Evolutionary conservation across 768 basidiomycete species (phyloP).

Genomic region (Suillus weaverae): DNA sequence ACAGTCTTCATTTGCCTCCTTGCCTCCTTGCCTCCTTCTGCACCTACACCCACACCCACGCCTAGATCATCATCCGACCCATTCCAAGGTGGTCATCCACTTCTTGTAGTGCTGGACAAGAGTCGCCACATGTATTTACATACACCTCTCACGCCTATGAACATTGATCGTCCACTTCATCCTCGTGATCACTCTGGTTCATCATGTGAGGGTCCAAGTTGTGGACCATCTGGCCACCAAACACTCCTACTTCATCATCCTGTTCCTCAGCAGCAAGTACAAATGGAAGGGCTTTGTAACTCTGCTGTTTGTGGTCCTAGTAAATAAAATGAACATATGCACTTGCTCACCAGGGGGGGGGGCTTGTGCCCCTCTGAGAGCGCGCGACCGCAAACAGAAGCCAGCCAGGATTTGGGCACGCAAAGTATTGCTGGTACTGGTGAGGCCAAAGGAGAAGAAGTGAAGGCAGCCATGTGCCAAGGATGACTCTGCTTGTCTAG

Average conservation of each 20-base stretch:
- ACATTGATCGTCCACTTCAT: slow-evolving; percentile 54
- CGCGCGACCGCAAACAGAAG: slow-evolving; percentile 47
- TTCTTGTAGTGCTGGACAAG: slow-evolving; percentile 79
- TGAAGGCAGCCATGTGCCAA: slow-evolving; percentile 45
- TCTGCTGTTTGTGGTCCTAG: slow-evolving; percentile 35
- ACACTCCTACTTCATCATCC: slow-evolving; percentile 67
- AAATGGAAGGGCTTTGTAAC: slow-evolving; percentile 52
- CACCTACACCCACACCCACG: slow-evolving; percentile 38
- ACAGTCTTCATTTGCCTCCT: slow-evolving; percentile 33
- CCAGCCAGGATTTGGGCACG: slow-evolving; percentile 41
- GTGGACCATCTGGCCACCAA: slow-evolving; percentile 58
- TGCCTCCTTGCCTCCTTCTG: slow-evolving; percentile 68
- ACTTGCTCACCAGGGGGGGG: slow-evolving; percentile 29
- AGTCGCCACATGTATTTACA: slow-evolving; percentile 62
- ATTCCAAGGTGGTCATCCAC: slow-evolving; percentile 81
- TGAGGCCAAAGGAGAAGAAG: slow-evolving; percentile 58
- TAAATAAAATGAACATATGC: slow-evolving; percentile 49
- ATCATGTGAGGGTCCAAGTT: slow-evolving; percentile 42
- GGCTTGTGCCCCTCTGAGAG: slow-evolving; percentile 58
- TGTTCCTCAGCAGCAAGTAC: slow-evolving; percentile 56
- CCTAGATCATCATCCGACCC: slow-evolving; percentile 62
- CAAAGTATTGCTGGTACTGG: slow-evolving; percentile 33
- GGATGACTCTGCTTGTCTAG: slow-evolving; percentile 36
- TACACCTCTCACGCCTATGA: slow-evolving; percentile 78
- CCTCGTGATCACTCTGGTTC: slow-evolving; percentile 58